phyloP scores from a whole-genome alignment of 1,284 basidiomycete species.

The Leccinum holopus region DNA sequence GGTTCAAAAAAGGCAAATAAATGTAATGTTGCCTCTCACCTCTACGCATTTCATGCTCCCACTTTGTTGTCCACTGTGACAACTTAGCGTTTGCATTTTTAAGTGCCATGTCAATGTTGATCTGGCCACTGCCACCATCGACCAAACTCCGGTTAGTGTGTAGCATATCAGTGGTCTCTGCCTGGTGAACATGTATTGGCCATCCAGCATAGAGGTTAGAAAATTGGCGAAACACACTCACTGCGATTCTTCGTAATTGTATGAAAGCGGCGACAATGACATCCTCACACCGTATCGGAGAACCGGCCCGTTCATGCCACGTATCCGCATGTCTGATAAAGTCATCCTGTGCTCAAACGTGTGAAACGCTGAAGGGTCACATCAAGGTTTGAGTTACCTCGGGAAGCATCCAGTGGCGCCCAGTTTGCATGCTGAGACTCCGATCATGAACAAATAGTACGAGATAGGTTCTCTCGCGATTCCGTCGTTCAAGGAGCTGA shows the following conservation, averaged over 20 bases:
- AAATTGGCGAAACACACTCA: conserved; percentile 36
- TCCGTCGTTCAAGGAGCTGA: conserved; percentile 70
- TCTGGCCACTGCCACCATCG: conserved; percentile 51
- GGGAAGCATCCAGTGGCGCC: conserved; percentile 80
- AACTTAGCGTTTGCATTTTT: conserved; percentile 68
- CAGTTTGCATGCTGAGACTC: conserved; percentile 79
- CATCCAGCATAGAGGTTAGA: conserved; percentile 3
- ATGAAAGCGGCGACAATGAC: conserved; percentile 76
- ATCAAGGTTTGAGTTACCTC: conserved; percentile 41
- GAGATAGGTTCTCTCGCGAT: conserved; percentile 78
- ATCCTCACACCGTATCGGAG: conserved; percentile 67
- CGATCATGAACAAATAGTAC: conserved; percentile 82
- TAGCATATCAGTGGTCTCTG: conserved; percentile 74
- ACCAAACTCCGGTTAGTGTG: conserved; percentile 51
- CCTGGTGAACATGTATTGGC: conserved; percentile 39
- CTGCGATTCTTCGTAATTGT: conserved; percentile 70
- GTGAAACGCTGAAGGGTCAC: conserved; percentile 9
- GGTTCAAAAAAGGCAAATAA: conserved; percentile 12
- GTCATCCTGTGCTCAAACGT: conserved; percentile 46
- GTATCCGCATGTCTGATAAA: conserved; percentile 60
- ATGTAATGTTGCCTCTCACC: conserved; percentile 40
- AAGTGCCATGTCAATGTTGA: conserved; percentile 69
- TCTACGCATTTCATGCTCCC: conserved; percentile 68
- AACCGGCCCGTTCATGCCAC: conserved; percentile 67
- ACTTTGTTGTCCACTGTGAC: conserved; percentile 64